Evolutionary conservation across 2,329 filamentous ascomycete species (phyloP), one percentile per base, ranked within the genome.

Genomic region (Annulohypoxylon truncatum): DNA sequence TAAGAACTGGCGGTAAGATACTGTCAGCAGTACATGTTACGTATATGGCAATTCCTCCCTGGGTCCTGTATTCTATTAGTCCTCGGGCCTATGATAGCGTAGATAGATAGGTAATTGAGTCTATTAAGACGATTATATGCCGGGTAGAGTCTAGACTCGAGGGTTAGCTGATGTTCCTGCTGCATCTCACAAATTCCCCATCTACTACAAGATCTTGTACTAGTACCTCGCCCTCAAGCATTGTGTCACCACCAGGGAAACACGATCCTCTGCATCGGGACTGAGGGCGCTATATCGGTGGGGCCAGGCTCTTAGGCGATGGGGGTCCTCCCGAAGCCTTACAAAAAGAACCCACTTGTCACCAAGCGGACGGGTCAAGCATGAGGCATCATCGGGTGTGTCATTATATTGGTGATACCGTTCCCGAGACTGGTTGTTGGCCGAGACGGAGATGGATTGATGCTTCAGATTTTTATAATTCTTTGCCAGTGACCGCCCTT

Each of bases 241-340:
- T 69, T 69, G 64, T 66, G 67, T 68, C 55, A 69, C 64, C 61
- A 52, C 26, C 26, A 48, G 50, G 55, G 61, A 65, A 56, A 67
- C 51, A 68, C 67, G 65, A 70, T 63, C 65, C 67, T 67, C 61
- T 61, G 54, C 65, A 38, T 68, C 64, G 67, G 67, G 65, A 68
- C 67, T 38, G 58, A 53, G 33, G 54, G 47, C 61, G 52, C 61
- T 67, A 67, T 67, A 67, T 54, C 57, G 46, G 61, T 66, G 64
- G 67, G 61, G 67, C 58, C 35, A 52, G 48, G 54, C 35, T 29
- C 29, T 66, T 55, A 65, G 61, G 48, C 51, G 61, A 64, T 64
- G 58, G 64, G 67, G 67, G 48, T 48, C 38, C 46, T 58, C 58
- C 61, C 61, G 64, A 68, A 68, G 65, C 64, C 67, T 68, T 68